A percentile compares a stretch with the other conserved stretches of the same genome.
These are phyloP conservation scores for Fusarium fujikuroi DNA, from an alignment of 2,329 filamentous ascomycete species.

Conservation along the genomic window DNA sequence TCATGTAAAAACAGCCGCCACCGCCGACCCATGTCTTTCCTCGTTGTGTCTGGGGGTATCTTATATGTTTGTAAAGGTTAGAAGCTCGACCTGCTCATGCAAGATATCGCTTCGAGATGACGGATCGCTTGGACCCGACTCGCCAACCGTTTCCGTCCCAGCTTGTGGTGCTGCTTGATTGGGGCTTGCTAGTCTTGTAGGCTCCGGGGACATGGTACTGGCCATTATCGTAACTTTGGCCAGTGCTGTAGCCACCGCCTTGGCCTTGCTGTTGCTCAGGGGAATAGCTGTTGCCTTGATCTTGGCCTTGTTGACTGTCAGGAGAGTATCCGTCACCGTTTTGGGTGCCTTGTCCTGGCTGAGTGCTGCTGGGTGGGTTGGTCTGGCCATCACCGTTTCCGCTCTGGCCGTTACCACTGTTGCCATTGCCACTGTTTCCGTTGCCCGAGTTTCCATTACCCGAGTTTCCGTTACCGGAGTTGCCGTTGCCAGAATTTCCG, in stretches of 20 bases:
- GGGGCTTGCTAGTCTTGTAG: slow-evolving; percentile 12
- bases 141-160: slow-evolving; percentile 19
- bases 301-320: background rate
- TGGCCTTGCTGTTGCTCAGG: background rate
- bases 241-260: background rate
- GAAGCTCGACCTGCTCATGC: slow-evolving; percentile 23
- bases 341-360: background rate
- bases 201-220: slow-evolving; percentile 19
- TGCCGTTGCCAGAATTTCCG: background rate
- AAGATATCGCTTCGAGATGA: slow-evolving; percentile 30
- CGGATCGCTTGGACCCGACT: slow-evolving; percentile 23
- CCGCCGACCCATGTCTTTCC: background rate
- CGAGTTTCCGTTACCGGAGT: background rate
- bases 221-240: slow-evolving; percentile 11
- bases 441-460: slow-evolving; percentile 1
- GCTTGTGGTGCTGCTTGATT: slow-evolving; percentile 4
- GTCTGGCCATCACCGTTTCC: slow-evolving; percentile 2
- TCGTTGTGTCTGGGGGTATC: slow-evolving; percentile 18
- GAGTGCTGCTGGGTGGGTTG: background rate
- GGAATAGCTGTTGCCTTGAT: no score
- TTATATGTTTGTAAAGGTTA: slow-evolving; percentile 3
- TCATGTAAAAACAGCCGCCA: slow-evolving; percentile 20
- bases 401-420: slow-evolving; percentile 5
- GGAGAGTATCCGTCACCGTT: background rate
- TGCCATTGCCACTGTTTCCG: slow-evolving; percentile 6